Evolutionary conservation across 495 filamentous ascomycete genomes (phyloP).

Genomic region (Trichoderma erinaceum): DNA sequence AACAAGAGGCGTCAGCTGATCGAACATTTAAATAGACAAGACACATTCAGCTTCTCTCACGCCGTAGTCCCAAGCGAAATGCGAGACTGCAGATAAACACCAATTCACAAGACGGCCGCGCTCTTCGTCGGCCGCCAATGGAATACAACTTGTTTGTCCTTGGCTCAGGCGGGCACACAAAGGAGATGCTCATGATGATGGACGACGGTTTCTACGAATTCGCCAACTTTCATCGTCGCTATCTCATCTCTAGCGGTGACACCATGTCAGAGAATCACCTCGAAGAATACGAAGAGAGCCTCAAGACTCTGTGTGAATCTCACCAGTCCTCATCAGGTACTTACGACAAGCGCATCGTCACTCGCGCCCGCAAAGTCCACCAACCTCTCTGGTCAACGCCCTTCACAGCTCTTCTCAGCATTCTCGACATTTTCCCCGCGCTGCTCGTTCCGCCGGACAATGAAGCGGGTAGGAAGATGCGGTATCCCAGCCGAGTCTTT

Average conservation of each 20-base stretch:
- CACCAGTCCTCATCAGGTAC: neutral
- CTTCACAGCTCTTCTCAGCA: conserved; percentile 41
- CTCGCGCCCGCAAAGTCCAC: conserved; percentile 69
- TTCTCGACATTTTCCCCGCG: conserved; percentile 45
- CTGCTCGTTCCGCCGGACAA: conserved; percentile 27
- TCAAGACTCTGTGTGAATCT: conserved; percentile 17
- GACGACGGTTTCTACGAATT: conserved; percentile 37
- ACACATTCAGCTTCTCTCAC: conserved; percentile 13
- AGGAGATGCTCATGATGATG: conserved; percentile 85
- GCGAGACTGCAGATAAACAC: neutral
- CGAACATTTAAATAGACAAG: neutral
- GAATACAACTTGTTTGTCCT: conserved; percentile 72
- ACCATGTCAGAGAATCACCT: conserved; percentile 49
- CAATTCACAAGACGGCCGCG: neutral
- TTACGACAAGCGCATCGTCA: conserved; percentile 53
- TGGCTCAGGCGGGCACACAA: conserved; percentile 89
- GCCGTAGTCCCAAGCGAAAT: neutral
- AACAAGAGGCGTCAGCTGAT: too few relatives aligned
- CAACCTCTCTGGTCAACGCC: conserved; percentile 68
- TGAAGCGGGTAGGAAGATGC: conserved; percentile 28
- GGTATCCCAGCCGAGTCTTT: conserved; percentile 57
- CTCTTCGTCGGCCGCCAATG: neutral
- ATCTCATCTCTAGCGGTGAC: conserved; percentile 74
- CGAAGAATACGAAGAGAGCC: conserved; percentile 29
- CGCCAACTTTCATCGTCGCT: conserved; percentile 64